phyloP scores from a whole-genome alignment of 1,284 basidiomycete species.

The Clitocybe nebularis region DNA sequence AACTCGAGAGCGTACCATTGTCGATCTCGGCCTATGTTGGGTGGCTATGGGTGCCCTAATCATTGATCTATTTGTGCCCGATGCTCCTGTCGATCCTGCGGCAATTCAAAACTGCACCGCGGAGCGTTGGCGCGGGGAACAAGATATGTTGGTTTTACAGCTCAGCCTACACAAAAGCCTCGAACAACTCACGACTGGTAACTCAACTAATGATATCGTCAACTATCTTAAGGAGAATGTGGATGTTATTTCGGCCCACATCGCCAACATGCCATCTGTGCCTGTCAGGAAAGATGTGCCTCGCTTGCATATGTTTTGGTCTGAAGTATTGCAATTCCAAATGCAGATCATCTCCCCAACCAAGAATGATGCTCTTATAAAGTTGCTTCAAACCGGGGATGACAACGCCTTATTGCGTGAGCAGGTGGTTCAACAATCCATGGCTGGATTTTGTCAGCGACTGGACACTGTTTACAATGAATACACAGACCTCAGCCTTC shows the following conservation, averaged over 20 bases:
- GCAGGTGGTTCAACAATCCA: constrained; percentile 61
- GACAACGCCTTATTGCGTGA: constrained; percentile 45
- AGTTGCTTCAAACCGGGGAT: constrained; percentile 31
- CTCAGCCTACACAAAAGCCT: constrained; percentile 54
- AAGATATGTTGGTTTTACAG: constrained; percentile 46
- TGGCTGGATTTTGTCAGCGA: constrained; percentile 60
- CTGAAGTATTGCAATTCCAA: constrained; percentile 74
- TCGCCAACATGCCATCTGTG: constrained; percentile 22
- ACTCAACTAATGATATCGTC: constrained; percentile 47
- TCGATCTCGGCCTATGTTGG: constrained; percentile 57
- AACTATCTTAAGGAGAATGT: constrained; percentile 41
- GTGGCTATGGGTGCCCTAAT: constrained; percentile 59
- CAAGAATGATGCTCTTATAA: constrained; percentile 43
- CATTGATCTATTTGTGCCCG: constrained; percentile 78
- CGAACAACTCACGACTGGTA: constrained; percentile 64
- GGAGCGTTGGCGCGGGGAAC: constrained; percentile 48
- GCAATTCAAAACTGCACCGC: constrained; percentile 57
- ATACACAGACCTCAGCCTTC: constrained; percentile 67
- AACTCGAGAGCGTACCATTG: constrained; percentile 9
- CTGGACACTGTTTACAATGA: constrained; percentile 54
- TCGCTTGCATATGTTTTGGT: constrained; percentile 76
- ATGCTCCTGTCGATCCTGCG: constrained; percentile 86
- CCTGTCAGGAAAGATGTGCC: constrained; percentile 46
- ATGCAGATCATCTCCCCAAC: constrained; percentile 45
- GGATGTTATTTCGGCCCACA: constrained; percentile 23